Evolutionary conservation across 768 basidiomycete species (phyloP), one percentile per base, ranked within the genome.

Genomic region (Leccinellum rugosiceps): DNA sequence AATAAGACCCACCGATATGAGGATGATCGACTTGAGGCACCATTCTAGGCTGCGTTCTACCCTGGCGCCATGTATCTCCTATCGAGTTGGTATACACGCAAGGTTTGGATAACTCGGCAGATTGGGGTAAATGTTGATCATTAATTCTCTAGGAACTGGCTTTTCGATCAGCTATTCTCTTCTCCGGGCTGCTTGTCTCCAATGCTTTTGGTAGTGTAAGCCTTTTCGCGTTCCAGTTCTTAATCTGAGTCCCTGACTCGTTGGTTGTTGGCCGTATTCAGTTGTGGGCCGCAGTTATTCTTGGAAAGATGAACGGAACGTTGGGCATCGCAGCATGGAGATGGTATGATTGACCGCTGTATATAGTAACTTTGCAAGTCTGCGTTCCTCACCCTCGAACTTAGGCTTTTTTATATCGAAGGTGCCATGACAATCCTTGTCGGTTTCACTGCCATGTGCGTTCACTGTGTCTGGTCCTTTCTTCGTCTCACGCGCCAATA

Each of bases 261-360:
- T 38, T 38, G 2, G 2, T 41, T 19, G n/a, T 11, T 41, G n/a
- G 15, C 25, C 10, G 3, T 6, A 1, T 17, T 11, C 57, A 87
- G 83, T 70, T 89, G 13, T 83, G 90, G 68, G 88, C 87, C 34
- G 88, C 88, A 21, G 88, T 84, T 10, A 85, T 91, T 55, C 77
- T 91, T 19, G 75, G 78, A 0, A 79, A 77, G 47, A 86, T 90
- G 87, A 80, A 91, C 54, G 87, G 85, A 2, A 77, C 74, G 52
- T 74, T 80, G 25, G 87, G 87, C 1, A 84, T 87, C 49, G 69
- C 83, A 31, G 87, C 83, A 23, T 91, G 88, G 89, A 69, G 85
- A 76, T 90, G 84, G 85, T 83, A 57, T 51, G 76, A 58, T 11
- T 3, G 6, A 8, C 17, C 0, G 5, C 21, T 43, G 15, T 26